phyloP scores from a whole-genome alignment of 2,329 filamentous ascomycete genomes.

The Orbilia oligospora region DNA sequence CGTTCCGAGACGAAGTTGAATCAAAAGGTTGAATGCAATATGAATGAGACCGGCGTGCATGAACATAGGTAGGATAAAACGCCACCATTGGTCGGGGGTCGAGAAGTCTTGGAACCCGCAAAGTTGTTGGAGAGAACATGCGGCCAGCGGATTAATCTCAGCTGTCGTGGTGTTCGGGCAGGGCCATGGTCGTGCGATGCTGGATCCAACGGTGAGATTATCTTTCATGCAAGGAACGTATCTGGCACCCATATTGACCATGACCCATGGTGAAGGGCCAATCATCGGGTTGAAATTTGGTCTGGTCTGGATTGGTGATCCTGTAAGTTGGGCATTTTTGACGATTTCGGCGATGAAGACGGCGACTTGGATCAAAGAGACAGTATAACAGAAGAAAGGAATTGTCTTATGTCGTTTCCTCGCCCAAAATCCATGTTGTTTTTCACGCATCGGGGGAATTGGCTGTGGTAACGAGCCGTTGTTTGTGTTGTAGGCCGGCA shows the following conservation, averaged over 20 bases:
- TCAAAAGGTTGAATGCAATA: slow-evolving; percentile 93
- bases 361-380: slow-evolving; percentile 81
- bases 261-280: slow-evolving; percentile 87
- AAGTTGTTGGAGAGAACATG: slow-evolving; percentile 82
- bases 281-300: slow-evolving; percentile 98
- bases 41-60: slow-evolving; percentile 94
- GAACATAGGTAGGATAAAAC: slow-evolving; percentile 96
- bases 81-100: slow-evolving; percentile 93
- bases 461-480: slow-evolving; percentile 37
- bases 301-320: slow-evolving; percentile 72
- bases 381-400: slow-evolving; percentile 73
- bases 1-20: slow-evolving; percentile 88
- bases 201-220: slow-evolving; percentile 75
- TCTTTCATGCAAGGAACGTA: slow-evolving; percentile 97
- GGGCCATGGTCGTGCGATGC: slow-evolving; percentile 74
- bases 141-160: slow-evolving; percentile 68
- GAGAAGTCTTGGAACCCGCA: slow-evolving; percentile 80
- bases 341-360: slow-evolving; percentile 93
- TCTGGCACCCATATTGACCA: slow-evolving; percentile 97
- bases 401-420: slow-evolving; percentile 40
- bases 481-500: slow-evolving; percentile 39
- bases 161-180: slow-evolving; percentile 84
- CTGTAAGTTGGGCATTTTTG: slow-evolving; percentile 77
- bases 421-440: slow-evolving; percentile 42
- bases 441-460: slow-evolving; percentile 53